Base-by-base conservation (phyloP, 306 rosid genomes). In the Spatholobus suberectus region DNA sequence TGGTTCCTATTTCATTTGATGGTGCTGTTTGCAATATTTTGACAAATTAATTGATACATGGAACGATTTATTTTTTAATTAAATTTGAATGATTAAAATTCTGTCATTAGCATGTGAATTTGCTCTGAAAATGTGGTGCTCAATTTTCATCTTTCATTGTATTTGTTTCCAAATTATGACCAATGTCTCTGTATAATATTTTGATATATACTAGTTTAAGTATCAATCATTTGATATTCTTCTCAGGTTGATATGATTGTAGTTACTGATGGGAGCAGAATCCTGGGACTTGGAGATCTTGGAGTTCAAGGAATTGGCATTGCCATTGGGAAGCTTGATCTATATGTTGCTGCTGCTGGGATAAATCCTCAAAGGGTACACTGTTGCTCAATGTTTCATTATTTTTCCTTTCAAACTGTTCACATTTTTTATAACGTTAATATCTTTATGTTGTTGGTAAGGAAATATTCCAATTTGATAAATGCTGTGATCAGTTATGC, bases 181-280 rank as follows among this genome's bases (percentile, higher is more conserved):
- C 40, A 4, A 13, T 18, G 23, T 79, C 76, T 37, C 27, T 59
- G 66, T 29, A 47, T 77, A 26, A 38, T 70, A 24, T 44, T 17
- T 44, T 63, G 26, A 23, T 52, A 6, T 6, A n/a, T 27, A 18
- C 47, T 76, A 75, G 58, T 29, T 54, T n/a, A 49, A 44, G 38
- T 58, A 46, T 75, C 69, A 66, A 79, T 70, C 38, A 13, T 73
- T 51, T 65, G 72, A 37, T 81, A 23, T 73, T 76, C 27, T 86
- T 81, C 88, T 79, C 97, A 96, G 99, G 99, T 96, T 78, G 99
- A 96, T 87, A 96, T 96, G 98, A 96, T 96, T 86, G 99, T 96
- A 86, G 99, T 96, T 58, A 96, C 97, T 1, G 99, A 96, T 87
- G 99, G 99, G 83, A 92, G 99, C 88, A 91, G 99, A 88, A 89